These are phyloP conservation scores for Allantophomopsis lycopodina DNA, from an alignment of 2,329 filamentous ascomycete species.

Conservation along the genomic window DNA sequence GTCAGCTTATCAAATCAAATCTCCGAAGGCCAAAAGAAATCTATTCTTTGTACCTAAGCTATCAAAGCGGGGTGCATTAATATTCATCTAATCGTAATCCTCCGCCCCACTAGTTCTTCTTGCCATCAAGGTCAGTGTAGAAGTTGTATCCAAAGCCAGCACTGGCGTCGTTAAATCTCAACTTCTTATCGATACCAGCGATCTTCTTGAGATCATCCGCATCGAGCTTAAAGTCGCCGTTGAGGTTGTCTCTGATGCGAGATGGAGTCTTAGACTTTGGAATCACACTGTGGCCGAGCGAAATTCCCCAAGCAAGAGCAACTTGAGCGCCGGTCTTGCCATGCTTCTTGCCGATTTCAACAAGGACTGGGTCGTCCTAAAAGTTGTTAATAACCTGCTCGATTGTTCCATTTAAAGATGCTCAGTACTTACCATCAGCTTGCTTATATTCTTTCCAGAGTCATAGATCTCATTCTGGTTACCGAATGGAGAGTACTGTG, in stretches of 20 bases:
- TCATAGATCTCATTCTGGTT: constrained; percentile 49
- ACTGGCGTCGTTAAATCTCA: constrained; percentile 47
- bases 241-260: constrained; percentile 48
- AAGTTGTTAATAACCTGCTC: background rate
- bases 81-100: too few relatives aligned
- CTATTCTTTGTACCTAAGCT: too few relatives aligned
- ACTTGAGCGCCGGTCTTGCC: constrained; percentile 42
- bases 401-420: background rate
- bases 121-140: constrained; percentile 44
- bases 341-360: constrained; percentile 38
- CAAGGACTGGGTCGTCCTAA: constrained; percentile 36
- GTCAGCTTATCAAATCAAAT: too few relatives aligned
- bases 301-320: constrained; percentile 43
- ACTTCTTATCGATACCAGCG: constrained; percentile 37
- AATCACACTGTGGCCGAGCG: constrained; percentile 43
- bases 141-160: constrained; percentile 41
- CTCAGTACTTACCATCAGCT: constrained; percentile 12
- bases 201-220: constrained; percentile 40
- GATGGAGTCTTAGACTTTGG: constrained; percentile 48
- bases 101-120: constrained; percentile 17
- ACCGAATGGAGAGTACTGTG: constrained; percentile 35
- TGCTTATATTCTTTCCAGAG: constrained; percentile 39
- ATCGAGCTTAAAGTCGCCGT: constrained; percentile 47
- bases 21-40: too few relatives aligned
- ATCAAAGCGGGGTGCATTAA: too few relatives aligned